Base-by-base conservation (phyloP, 2,329 filamentous ascomycete genomes). In the Chaetomiaceae sp. region DNA sequence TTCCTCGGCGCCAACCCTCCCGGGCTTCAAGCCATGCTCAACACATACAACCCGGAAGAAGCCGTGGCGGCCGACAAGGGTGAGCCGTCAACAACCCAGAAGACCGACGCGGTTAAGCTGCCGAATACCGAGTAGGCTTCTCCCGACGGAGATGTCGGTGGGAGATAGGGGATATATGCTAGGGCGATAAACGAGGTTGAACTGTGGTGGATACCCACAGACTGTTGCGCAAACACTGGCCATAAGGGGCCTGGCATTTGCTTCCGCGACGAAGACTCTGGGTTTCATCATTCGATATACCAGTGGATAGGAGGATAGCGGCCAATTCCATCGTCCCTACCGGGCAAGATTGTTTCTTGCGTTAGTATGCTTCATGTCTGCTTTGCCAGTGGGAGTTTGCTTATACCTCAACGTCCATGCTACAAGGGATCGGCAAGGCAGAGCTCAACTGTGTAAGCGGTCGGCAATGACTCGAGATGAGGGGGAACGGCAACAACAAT, bases 1-100 rank as follows among this genome's bases (percentile, higher is more conserved):
- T 73, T 96, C 54, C 82, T 94, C 25, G 91, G 91, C 58, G 90
- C 90, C 64, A 90, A 90, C 74, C 85, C 85, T n/a, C 69, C 71
- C 44, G 83, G 78, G n/a, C 73, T 95, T 54, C 71, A 81, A 71
- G 70, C 57, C 25, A 62, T 73, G n/a, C 62, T 75, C 11, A 53
- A 62, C 56, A 62, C 61, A 60, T 41, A 61, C 51, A 51, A 43
- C 18, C 53, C 52, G 41, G 47, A 14, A 8, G 43, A 23, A 13
- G 13, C 18, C n/a, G 45, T n/a, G 38, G 27, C 18, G 20, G 18
- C 30, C 2, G 53, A 47, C 8, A 41, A 41, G 20, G 21, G 14
- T 14, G 49, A 51, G 49, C 7, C 11, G 10, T 34, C 27, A 8
- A 23, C 38, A 32, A 23, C 8, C 2, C 33, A 37, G 25, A 25